Evolutionary conservation across 208 protist species (phyloP), one percentile per base, ranked within the genome.

Genomic region (Trypanosoma conorhini): DNA sequence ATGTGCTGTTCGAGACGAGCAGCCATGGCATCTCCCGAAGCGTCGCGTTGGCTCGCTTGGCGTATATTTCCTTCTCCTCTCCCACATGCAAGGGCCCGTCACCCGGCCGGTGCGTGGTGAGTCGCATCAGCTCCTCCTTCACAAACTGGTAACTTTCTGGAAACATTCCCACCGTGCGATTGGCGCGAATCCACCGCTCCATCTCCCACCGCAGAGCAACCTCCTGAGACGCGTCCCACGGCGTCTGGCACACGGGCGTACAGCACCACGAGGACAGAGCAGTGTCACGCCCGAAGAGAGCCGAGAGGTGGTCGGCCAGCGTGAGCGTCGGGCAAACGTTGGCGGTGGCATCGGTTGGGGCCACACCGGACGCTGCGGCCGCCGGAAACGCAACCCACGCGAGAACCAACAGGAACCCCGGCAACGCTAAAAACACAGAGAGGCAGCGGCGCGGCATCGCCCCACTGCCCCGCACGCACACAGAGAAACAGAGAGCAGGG

Each of bases 131-230:
- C 54, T 74, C 71, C 50, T 75, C 17, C 67, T 19, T 22, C 7
- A 75, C 68, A 56, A 61, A 60, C 3, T 33, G 22, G 58, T 82
- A 78, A 8, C 44, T 69, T 42, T 74, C 71, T 1, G 77, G 77
- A 30, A 72, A 68, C 72, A 82, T 82, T 21, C 77, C 77, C 22
- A 74, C 72, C n/a, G 42, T 73, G 35, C 58, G 72, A 44, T 79
- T 78, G 19, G 67, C 71, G 22, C 77, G 77, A 21, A 79, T 51
- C 67, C 68, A 82, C 17, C 52, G 31, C 58, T 77, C 77, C 68
- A 82, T 82, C 56, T 82, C 77, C 35, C 38, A 62, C 7, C 63
- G 67, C 24, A 82, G 31, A 13, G 50, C 68, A 24, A 48, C 21
- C 35, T 70, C 71, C 52, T 71, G 55, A 13, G 13, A 31, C 7